phyloP scores from a whole-genome alignment of 202 grass and related monocot species.

The Setaria italica region DNA sequence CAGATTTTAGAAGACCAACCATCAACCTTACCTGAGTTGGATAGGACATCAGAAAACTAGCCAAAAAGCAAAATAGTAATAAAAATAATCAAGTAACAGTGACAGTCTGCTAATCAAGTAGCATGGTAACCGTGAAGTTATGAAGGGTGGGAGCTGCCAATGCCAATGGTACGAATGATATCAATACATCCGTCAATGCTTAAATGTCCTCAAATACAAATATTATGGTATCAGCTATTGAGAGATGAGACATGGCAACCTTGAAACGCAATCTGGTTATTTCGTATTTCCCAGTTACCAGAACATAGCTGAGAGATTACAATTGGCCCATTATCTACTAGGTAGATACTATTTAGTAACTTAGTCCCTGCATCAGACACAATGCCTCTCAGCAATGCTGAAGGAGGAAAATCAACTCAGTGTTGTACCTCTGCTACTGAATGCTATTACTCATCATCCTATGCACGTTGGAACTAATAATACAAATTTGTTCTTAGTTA shows the following conservation, averaged over 20 bases:
- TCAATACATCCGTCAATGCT: conserved; percentile 5
- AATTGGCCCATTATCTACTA: background rate
- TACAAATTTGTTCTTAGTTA: conserved; percentile 3
- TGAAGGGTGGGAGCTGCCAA: background rate
- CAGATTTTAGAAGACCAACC: conserved; percentile 95
- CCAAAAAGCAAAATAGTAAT: conserved; percentile 2
- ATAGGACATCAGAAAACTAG: conserved; percentile 46
- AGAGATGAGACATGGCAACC: background rate
- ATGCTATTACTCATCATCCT: conserved; percentile 1
- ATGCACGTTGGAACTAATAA: background rate
- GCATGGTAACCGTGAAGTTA: background rate
- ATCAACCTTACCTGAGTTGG: conserved; percentile 81
- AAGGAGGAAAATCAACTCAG: conserved; percentile 16
- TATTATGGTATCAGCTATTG: background rate
- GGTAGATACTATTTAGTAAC: background rate
- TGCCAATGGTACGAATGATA: conserved; percentile 20
- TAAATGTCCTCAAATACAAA: conserved; percentile 3
- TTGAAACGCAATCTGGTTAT: background rate
- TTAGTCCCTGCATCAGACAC: background rate
- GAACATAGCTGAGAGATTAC: conserved; percentile 11
- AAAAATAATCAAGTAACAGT: conserved; percentile 1
- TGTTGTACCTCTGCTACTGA: background rate
- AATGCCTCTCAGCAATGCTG: background rate
- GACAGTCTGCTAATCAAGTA: conserved; percentile 30
- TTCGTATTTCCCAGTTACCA: background rate